phyloP scores from a whole-genome alignment of 2,329 filamentous ascomycete genomes.

The Penicillium sp. region DNA sequence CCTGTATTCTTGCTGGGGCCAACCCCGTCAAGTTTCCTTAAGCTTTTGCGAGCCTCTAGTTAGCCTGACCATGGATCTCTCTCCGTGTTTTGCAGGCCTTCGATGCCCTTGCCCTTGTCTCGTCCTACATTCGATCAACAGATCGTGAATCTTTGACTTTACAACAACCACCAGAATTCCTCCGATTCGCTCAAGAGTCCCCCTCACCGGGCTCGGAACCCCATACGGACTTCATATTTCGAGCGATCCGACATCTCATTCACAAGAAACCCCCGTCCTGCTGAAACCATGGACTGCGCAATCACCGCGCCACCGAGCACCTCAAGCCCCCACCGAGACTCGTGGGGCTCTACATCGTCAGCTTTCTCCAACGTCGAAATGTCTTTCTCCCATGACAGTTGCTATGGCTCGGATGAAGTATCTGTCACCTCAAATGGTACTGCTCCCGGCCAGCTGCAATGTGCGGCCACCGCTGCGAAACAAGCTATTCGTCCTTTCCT shows the following conservation, averaged over 20 bases:
- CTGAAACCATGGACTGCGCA: constrained; percentile 6
- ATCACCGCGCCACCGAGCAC: constrained; percentile 27
- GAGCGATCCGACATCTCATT: neutral
- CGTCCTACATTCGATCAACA: constrained; percentile 10
- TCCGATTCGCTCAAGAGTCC: neutral
- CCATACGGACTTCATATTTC: neutral
- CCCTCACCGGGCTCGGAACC: neutral
- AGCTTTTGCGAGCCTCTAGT: constrained; percentile 23
- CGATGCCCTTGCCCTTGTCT: constrained; percentile 28
- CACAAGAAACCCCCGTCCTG: neutral
- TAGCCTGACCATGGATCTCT: constrained; percentile 34
- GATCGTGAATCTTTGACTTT: constrained; percentile 1
- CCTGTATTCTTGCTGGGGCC: constrained; percentile 23
- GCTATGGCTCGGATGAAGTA: constrained; percentile 41
- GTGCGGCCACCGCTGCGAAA: constrained; percentile 21
- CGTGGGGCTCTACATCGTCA: constrained; percentile 42
- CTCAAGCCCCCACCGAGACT: constrained; percentile 28
- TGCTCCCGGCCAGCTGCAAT: constrained; percentile 23
- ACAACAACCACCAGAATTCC: neutral
- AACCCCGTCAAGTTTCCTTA: constrained; percentile 30
- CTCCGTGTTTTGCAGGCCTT: constrained; percentile 31
- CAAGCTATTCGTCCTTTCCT: constrained; percentile 26
- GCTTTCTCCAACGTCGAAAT: constrained; percentile 38
- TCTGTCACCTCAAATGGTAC: constrained; percentile 35
- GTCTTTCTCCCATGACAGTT: constrained; percentile 42